Evolutionary conservation across 441 rosid genomes (phyloP), one percentile per base, ranked within the genome.

Genomic region (Erodium chrysanthum): DNA sequence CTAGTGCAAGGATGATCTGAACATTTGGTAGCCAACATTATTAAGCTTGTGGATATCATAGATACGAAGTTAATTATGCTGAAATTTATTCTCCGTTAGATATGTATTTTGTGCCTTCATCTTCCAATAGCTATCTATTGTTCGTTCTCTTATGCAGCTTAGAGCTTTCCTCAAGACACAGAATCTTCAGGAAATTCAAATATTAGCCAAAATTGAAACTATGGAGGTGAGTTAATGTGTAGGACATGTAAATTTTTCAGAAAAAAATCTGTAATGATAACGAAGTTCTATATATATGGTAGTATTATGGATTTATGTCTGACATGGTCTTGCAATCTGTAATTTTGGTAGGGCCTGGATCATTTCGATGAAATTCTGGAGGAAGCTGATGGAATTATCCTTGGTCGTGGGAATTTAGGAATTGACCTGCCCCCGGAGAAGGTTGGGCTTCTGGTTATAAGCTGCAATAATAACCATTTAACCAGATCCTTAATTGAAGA

Each of bases 371-470:
- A 74, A 60, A 74, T 74, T 22, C 66, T 74, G 33, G 31, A 62
- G 44, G 77, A 66, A 70, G 77, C 77, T 23, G 77, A 74, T 65
- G 77, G 77, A 8, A 74, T 74, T 61, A 74, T 74, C 67, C 70
- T 74, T 63, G 70, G 71, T 17, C 73, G 77, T 23, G 77, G 77
- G 40, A 74, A 74, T 46, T 64, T 74, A 25, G 77, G 77, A 66
- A 74, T 74, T 3, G 77, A 74, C 44, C 61, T 74, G 46, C 77
- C 77, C 11, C 77, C 77, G 7, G 77, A 74, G 44, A 74, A 74
- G 74, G 77, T 74, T 3, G 46, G 23, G 11, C 17, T 5, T 50
- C 25, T 23, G 52, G 21, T 40, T 61, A 50, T 1, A 20, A 56
- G 20, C 50, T 8, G 7, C 35, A 29, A 9, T 42, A 44, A 56